phyloP scores from a whole-genome alignment of 352 stramenopile genomes.

The Phytophthora sojae region DNA sequence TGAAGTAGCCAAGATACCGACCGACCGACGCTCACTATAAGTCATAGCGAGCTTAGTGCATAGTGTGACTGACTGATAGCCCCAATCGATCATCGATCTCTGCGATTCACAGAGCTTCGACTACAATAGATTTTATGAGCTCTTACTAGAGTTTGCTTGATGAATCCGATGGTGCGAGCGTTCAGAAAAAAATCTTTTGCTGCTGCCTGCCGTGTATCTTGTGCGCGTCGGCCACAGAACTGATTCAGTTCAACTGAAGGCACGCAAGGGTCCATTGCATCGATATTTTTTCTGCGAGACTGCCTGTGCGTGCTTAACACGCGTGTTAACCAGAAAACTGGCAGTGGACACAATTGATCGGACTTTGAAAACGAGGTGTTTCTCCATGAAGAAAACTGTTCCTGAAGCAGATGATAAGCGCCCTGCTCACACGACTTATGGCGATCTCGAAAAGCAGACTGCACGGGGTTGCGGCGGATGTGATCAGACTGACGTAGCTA shows the following conservation, averaged over 20 bases:
- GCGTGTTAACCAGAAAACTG: no score
- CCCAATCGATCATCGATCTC: no score
- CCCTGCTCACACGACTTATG: background rate
- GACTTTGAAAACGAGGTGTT: no score
- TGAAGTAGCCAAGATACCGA: conserved; percentile 7
- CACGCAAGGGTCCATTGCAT: conserved; percentile 24
- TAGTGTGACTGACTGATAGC: no score
- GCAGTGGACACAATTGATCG: no score
- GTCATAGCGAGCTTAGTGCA: no score
- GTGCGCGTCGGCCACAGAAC: background rate
- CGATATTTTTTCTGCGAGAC: background rate
- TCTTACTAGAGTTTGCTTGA: background rate
- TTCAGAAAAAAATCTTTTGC: conserved; percentile 7
- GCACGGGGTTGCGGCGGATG: background rate
- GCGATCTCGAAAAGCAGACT: no score
- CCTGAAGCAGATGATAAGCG: background rate
- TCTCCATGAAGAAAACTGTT: background rate
- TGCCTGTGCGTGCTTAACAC: no score
- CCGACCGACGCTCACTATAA: no score
- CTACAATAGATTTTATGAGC: background rate
- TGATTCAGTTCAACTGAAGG: no score
- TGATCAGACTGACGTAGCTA: background rate
- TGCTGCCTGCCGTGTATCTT: conserved; percentile 12
- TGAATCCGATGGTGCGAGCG: background rate
- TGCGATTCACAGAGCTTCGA: background rate